Percentiles rank a stretch among this genome's conserved stretches.
phyloP scores from a whole-genome alignment of 257 asterid species.

The Pogostemon cablin region DNA sequence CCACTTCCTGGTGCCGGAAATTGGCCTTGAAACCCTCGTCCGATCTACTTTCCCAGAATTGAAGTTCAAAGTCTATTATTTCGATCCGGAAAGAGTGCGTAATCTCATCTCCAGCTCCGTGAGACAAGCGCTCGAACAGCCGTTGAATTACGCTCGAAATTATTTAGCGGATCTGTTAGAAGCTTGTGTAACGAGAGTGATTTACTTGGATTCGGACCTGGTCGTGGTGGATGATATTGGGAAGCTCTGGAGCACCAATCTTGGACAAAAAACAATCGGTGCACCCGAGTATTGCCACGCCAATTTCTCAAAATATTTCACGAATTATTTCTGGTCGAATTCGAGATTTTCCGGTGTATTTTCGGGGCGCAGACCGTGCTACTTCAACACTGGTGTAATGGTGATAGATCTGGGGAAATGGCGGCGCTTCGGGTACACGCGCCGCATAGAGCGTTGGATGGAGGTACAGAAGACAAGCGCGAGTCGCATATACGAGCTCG shows the following conservation, averaged over 20 bases:
- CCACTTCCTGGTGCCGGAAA: slow-evolving; percentile 58
- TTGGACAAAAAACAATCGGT: slow-evolving; percentile 52
- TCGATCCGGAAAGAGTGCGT: slow-evolving; percentile 60
- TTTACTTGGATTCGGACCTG: slow-evolving; percentile 73
- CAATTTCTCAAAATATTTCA: slow-evolving; percentile 70
- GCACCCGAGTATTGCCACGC: slow-evolving; percentile 78
- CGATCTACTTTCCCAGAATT: slow-evolving; percentile 53
- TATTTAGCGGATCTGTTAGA: slow-evolving; percentile 61
- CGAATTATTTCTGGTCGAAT: slow-evolving; percentile 53
- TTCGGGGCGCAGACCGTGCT: slow-evolving; percentile 56
- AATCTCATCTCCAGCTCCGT: slow-evolving; percentile 53
- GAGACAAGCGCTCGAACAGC: slow-evolving; percentile 67
- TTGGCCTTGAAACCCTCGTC: slow-evolving; percentile 44
- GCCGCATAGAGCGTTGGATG: slow-evolving; percentile 67
- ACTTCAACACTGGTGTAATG: slow-evolving; percentile 74
- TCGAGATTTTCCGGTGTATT: slow-evolving; percentile 43
- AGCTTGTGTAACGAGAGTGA: slow-evolving; percentile 53
- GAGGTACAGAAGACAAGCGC: slow-evolving; percentile 52
- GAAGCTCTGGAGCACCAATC: slow-evolving; percentile 52
- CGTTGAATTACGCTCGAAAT: slow-evolving; percentile 70
- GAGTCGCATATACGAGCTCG: slow-evolving; percentile 62
- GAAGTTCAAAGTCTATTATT: slow-evolving; percentile 53
- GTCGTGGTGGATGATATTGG: slow-evolving; percentile 61
- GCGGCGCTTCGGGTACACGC: slow-evolving; percentile 58
- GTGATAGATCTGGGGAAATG: slow-evolving; percentile 61